Conservation (phyloP, 495 filamentous ascomycete genomes). For the Aspergillus bridgeri region DNA sequence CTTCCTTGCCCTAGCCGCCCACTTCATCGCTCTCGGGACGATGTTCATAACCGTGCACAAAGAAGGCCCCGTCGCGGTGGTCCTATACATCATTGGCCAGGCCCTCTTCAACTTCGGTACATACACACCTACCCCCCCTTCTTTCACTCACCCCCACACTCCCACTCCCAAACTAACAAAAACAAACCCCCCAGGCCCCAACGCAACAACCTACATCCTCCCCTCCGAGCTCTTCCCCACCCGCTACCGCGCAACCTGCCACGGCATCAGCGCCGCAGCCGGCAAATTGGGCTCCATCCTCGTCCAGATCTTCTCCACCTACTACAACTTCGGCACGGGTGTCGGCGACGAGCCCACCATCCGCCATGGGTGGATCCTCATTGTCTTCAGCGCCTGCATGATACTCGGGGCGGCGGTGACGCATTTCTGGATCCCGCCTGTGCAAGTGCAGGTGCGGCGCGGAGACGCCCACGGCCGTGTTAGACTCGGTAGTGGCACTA, state of each 20-base stretch:
- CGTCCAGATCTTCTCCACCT: constrained; percentile 50
- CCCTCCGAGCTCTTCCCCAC: constrained; percentile 61
- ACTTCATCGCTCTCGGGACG: constrained; percentile 49
- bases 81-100: constrained; percentile 57
- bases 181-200: constrained; percentile 39
- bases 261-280: constrained; percentile 52
- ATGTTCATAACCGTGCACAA: constrained; percentile 42
- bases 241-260: constrained; percentile 54
- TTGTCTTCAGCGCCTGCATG: constrained; percentile 47
- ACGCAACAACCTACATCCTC: constrained; percentile 60
- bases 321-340: constrained; percentile 39
- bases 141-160: neutral
- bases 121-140: neutral
- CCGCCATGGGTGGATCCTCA: constrained; percentile 42
- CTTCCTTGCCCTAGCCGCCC: constrained; percentile 43
- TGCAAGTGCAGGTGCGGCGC: constrained; percentile 16
- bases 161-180: constrained; percentile 10
- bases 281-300: constrained; percentile 60
- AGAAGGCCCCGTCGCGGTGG: constrained; percentile 44
- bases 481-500: too few relatives aligned
- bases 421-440: constrained; percentile 42
- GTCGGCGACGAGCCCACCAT: constrained; percentile 30
- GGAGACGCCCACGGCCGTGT: too few relatives aligned
- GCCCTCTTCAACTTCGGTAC: constrained; percentile 62
- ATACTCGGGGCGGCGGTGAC: constrained; percentile 43